Evolutionary conservation across 257 asterid species (phyloP).

Genomic region (Penstemon newberryi): DNA sequence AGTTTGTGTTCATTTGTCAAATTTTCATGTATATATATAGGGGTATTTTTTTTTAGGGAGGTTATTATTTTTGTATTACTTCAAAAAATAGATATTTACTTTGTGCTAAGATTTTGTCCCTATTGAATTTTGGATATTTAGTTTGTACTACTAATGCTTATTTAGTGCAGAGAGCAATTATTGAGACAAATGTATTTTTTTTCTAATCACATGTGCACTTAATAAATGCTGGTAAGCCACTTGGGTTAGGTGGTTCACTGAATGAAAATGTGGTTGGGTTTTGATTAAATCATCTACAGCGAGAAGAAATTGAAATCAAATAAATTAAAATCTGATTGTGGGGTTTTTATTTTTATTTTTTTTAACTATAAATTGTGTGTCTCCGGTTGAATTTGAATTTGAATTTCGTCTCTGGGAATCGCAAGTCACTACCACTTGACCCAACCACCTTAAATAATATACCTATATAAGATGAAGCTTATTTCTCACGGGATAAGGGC

Average conservation of each 20-base stretch:
- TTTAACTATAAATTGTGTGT: background rate
- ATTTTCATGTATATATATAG: too few species aligned
- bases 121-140: too few species aligned
- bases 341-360: background rate
- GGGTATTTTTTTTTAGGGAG: too few species aligned
- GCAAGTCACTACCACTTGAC: too few species aligned
- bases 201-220: constrained; percentile 26
- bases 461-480: too few species aligned
- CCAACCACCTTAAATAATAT: too few species aligned
- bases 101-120: too few species aligned
- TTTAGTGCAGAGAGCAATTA: background rate
- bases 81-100: too few species aligned
- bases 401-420: background rate
- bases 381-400: background rate
- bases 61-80: too few species aligned
- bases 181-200: background rate
- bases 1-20: too few species aligned
- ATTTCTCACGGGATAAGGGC: too few species aligned
- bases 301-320: too few species aligned
- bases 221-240: constrained; percentile 20
- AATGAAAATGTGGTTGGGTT: background rate
- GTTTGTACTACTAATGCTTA: background rate
- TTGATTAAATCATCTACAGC: background rate
- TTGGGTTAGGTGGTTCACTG: background rate
- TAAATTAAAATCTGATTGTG: background rate